These are phyloP conservation scores for Camellia japonica DNA, from an alignment of 148 eudicot species.

Conservation along the genomic window DNA sequence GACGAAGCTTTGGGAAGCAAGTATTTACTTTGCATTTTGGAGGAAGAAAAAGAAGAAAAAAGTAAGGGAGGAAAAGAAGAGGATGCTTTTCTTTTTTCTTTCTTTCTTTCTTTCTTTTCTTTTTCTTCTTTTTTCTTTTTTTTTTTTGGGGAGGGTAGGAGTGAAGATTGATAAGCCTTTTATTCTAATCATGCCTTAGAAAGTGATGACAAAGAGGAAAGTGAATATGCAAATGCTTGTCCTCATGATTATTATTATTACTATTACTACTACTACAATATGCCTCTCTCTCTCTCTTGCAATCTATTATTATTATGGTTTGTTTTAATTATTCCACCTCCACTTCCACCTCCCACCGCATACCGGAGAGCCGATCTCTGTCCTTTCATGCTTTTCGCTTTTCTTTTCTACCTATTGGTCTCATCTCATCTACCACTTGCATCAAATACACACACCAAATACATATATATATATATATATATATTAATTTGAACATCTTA, in stretches of 20 bases:
- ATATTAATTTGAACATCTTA: too few species aligned
- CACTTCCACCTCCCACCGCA: conserved; percentile 39
- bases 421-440: not conserved
- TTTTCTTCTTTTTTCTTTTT: not conserved
- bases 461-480: too few species aligned
- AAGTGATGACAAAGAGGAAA: conserved; percentile 53
- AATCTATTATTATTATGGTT: conserved; percentile 10
- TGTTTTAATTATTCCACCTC: conserved; percentile 25
- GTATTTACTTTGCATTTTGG: not conserved
- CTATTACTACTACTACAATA: not conserved
- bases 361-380: conserved; percentile 16
- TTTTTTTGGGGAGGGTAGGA: not conserved
- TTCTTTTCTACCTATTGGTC: conserved; percentile 12
- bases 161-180: conserved; percentile 24
- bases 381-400: conserved; percentile 31
- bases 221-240: conserved; percentile 34
- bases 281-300: not conserved
- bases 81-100: conserved; percentile 4
- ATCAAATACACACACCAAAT: too few species aligned
- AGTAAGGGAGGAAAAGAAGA: not conserved
- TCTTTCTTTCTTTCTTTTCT: too few species aligned
- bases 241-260: conserved; percentile 25
- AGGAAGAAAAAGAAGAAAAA: not conserved
- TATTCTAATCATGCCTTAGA: conserved; percentile 38
- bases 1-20: too few species aligned